Conservation (phyloP, 306 rosid genomes). For the Oxytropis ochrocephala region DNA sequence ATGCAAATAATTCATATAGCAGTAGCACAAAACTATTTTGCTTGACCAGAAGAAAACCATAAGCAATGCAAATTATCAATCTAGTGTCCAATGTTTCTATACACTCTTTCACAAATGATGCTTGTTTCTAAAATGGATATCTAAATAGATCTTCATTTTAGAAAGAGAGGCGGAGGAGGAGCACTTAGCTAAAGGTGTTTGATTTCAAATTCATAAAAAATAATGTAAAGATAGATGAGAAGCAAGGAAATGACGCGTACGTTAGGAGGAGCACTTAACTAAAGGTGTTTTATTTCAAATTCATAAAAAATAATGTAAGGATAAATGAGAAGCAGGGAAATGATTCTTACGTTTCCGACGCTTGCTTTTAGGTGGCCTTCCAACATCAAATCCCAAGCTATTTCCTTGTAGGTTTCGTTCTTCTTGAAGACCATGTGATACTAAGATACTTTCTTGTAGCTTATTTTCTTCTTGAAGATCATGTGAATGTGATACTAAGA, state of each 20-base stretch:
- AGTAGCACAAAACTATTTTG: neutral
- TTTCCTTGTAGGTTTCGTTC: conserved; percentile 24
- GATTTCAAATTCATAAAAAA: conserved; percentile 1
- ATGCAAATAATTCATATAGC: conserved; percentile 1
- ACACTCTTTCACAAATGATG: neutral
- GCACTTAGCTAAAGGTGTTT: neutral
- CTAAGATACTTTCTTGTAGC: too few relatives aligned
- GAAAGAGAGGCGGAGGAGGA: neutral
- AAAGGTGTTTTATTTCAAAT: neutral
- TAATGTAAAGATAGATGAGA: neutral
- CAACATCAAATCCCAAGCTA: conserved; percentile 6
- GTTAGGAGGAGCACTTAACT: neutral
- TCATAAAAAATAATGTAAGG: neutral
- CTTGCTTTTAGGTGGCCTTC: conserved; percentile 44
- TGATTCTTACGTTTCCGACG: conserved; percentile 58
- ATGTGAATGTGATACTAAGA: neutral
- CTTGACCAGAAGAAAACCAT: neutral
- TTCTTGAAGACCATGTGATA: neutral
- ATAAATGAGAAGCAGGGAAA: conserved; percentile 8
- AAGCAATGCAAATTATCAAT: neutral
- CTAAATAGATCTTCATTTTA: conserved; percentile 3
- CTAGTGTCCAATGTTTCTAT: neutral
- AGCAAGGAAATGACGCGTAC: too few relatives aligned
- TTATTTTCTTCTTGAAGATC: neutral
- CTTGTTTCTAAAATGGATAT: neutral